Base-by-base conservation (phyloP, 257 asterid species). In the Verbascum thapsus region DNA sequence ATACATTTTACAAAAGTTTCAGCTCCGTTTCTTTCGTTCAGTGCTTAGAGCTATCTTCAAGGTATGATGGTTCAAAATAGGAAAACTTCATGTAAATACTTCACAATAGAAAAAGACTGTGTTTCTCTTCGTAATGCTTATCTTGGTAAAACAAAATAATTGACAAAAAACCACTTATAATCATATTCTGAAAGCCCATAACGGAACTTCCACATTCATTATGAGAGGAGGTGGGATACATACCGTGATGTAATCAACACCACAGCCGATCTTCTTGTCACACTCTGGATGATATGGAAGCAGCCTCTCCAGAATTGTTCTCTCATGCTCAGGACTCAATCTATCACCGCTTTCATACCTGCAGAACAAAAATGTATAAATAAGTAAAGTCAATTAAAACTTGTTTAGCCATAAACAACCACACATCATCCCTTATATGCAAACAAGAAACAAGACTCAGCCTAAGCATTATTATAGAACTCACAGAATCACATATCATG, bases 281-380 rank as follows among this genome's bases (percentile, higher is more conserved):
- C 63, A 69, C 61, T 82, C 79, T 1, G 88, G 88, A 77, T 82
- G 88, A 66, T 82, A 52, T 11, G 81, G 85, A 5, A 81, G 97
- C 81, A 94, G 61, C 80, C 92, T 90, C 51, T 85, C 90, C 54
- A 87, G 53, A 74, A 94, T 82, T 59, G 79, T 76, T 70, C 72
- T 84, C 83, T 90, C 88, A 63, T 94, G 97, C 43, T 85, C 92
- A 12, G 87, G 87, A 53, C 88, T 87, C 85, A 90, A 78, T 63
- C 81, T 76, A 72, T 84, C 90, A 55, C 97, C 99, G 67, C 82
- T 69, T 76, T 68, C 75, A 47, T 94, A 94, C 69, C 99, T 94
- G 85, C 77, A 71, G 43, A 39, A 1, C 23, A 3, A 60, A 51
- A 53, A 55, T 50, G 49, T 19, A 55, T 41, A 66, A 34, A 39